Base-by-base conservation (phyloP, 371 early-diverging fungal genomes). In the Rhizopus delemar region DNA sequence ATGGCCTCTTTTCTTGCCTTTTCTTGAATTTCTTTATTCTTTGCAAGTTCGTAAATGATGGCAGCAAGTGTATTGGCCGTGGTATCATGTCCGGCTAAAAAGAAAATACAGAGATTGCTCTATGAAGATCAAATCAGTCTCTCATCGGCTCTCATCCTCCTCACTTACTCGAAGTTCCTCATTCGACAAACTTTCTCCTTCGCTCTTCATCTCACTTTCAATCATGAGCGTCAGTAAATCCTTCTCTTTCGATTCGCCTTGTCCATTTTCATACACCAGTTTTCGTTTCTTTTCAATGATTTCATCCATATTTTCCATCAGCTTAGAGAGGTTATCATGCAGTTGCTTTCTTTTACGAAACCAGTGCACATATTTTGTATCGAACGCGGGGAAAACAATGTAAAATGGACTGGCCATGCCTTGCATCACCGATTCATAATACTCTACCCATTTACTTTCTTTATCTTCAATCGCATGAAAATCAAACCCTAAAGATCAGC, bases 171-270 rank as follows among this genome's bases (percentile, higher is more conserved):
- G 66, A 36, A 73, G 38, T 31, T 81, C 81, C 46, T 73, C 78
- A 46, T 73, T 62, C 3, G 77, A 48, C 46, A 76, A 28, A 13
- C 52, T 36, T 7, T 35, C 59, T 8, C 56, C 68, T 29, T 59
- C 74, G 9, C 70, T 72, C 29, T 63, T 46, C 34, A 66, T 56
- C 53, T 74, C 77, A 48, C 72, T 65, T 59, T 82, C 78, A 43
- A 84, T 70, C 82, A 86, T 77, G 62, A 86, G 57, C 2, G 84
- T 76, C 39, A 84, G 66, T 51, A 84, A 56, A 38, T 84, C 84
- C 9, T 67, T 76, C 41, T 78, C 78, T 52, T 82, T 77, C 5
- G 28, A 46, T 0, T 16, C 29, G 0, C 57, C 36, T 39, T 36
- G 38, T 4, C 69, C 62, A 12, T 62, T 62, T 31, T 69, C 58